Base-by-base conservation (phyloP, 83 land plant genomes). In the Picea engelmannii region DNA sequence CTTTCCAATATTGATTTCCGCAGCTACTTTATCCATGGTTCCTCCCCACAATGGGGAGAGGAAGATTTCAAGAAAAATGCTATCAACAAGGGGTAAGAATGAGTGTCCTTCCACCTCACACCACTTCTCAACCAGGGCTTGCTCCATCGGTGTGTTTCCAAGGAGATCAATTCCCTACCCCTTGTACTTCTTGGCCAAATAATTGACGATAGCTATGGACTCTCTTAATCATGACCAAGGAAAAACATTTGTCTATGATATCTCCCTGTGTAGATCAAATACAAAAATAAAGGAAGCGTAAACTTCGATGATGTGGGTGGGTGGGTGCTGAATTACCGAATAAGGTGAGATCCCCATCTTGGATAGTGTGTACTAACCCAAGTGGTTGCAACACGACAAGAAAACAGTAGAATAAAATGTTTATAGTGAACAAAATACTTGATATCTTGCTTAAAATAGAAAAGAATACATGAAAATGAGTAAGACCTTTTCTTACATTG, bases 101-200 rank as follows among this genome's bases (percentile, higher is more conserved):
- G 79, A 71, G 68, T 87, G 89, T 2, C 73, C 27, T 47, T 87
- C 89, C 1, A 84, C 84, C 77, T 87, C 89, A 65, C 80, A 25
- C 89, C 89, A 84, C 73, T 87, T 82, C 10, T 81, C 74, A 16
- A 87, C 89, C 38, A 62, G 44, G 25, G 89, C 87, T 78, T 62
- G 62, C 35, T 87, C 87, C 58, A 69, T 58, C 31, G 58, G 17
- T 0, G 79, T 84, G 52, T 79, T 73, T n/a, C 89, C 89, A 40
- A 81, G 79, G 4, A 84, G 78, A 9, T 70, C 38, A 5, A 79
- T 73, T 5, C 89, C 89, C 8, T 82, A 80, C 3, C 58, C 47
- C 16, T 75, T 78, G 80, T 59, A 82, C 65, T 84, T 84, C 75
- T 81, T 79, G 15, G 79, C 62, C 2, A 85, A 65, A 82, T 85